Conservation (phyloP, 495 filamentous ascomycete species). For the Extremus antarcticus region DNA sequence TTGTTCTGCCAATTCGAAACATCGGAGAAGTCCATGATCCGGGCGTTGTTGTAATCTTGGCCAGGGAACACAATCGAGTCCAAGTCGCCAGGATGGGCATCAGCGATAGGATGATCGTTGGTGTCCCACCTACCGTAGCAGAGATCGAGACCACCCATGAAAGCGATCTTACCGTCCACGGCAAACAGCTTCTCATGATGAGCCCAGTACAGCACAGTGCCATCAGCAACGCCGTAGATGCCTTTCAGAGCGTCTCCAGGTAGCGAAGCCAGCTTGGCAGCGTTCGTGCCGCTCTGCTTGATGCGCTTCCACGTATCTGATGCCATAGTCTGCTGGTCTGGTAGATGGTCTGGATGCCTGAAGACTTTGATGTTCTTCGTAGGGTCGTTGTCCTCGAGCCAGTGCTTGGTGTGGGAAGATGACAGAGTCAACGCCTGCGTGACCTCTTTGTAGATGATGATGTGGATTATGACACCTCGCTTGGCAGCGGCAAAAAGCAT, state of each 20-base stretch:
- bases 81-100: conserved; percentile 70
- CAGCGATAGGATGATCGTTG: conserved; percentile 62
- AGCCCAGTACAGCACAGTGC: conserved; percentile 83
- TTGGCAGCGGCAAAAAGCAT: conserved; percentile 82
- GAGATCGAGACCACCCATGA: conserved; percentile 78
- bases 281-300: conserved; percentile 41
- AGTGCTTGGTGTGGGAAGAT: conserved; percentile 76
- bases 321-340: conserved; percentile 50
- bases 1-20: conserved; percentile 78
- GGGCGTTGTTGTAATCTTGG: conserved; percentile 91
- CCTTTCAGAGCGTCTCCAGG: conserved; percentile 57
- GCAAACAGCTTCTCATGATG: conserved; percentile 92
- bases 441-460: conserved; percentile 96
- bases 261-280: conserved; percentile 44
- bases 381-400: conserved; percentile 33
- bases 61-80: conserved; percentile 71
- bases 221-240: conserved; percentile 72
- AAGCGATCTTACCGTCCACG: conserved; percentile 67
- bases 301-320: conserved; percentile 41
- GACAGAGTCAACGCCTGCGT: conserved; percentile 73
- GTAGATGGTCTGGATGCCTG: conserved; percentile 81
- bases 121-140: conserved; percentile 59
- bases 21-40: conserved; percentile 77
- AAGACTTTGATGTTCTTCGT: conserved; percentile 72
- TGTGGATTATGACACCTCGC: conserved; percentile 74